Evolutionary conservation across 1,284 basidiomycete species (phyloP).

Genomic region (Caloboletus inedulis): DNA sequence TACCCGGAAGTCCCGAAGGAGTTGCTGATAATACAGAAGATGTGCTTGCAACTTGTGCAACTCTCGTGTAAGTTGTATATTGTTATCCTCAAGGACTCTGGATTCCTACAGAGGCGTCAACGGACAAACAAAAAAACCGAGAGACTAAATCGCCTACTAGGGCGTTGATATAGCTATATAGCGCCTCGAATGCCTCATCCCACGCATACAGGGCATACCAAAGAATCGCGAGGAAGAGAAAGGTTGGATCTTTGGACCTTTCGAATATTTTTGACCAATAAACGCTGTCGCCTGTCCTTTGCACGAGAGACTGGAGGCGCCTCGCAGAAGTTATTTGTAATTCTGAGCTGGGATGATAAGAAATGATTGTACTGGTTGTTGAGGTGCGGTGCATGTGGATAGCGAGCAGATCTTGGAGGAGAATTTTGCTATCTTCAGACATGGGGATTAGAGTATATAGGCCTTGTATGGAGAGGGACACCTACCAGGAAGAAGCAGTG

Average conservation of each 20-base stretch:
- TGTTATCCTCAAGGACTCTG: conserved; percentile 36
- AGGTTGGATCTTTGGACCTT: conserved; percentile 48
- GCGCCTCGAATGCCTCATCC: conserved; percentile 52
- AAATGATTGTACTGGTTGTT: conserved; percentile 40
- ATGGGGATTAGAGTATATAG: neutral
- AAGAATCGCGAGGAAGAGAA: conserved; percentile 48
- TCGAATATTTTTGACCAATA: conserved; percentile 55
- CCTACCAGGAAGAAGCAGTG: conserved; percentile 38
- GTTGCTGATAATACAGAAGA: conserved; percentile 48
- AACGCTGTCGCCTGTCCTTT: conserved; percentile 40
- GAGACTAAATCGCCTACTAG: conserved; percentile 35
- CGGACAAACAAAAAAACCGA: neutral
- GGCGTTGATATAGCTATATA: conserved; percentile 46
- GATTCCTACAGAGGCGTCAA: conserved; percentile 38
- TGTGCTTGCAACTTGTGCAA: conserved; percentile 54
- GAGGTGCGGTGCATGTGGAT: conserved; percentile 40
- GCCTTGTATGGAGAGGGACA: neutral
- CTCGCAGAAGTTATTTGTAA: conserved; percentile 33
- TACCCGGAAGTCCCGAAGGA: conserved; percentile 51
- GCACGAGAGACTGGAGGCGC: conserved; percentile 34
- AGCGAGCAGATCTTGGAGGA: conserved; percentile 36
- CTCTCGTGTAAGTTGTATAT: conserved; percentile 43
- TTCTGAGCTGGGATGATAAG: conserved; percentile 37
- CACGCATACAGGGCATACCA: conserved; percentile 60
- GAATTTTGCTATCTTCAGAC: conserved; percentile 23